A percentile compares a stretch with the other conserved stretches of the same genome.
These are phyloP conservation scores for Pestalotiopsis sp. DNA, from an alignment of 2,329 filamentous ascomycete species.

Conservation along the genomic window DNA sequence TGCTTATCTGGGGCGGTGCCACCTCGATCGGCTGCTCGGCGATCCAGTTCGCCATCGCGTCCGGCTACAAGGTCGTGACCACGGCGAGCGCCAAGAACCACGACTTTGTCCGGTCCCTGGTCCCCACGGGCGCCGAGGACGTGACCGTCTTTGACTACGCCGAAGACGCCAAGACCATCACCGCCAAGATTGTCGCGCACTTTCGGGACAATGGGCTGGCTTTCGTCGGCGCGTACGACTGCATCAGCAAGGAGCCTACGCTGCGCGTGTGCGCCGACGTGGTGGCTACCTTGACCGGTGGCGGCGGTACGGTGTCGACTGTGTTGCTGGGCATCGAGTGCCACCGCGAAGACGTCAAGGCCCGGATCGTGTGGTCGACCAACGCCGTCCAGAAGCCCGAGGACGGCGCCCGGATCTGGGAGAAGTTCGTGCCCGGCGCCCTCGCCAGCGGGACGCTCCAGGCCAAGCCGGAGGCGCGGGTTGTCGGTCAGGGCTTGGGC, in stretches of 20 bases:
- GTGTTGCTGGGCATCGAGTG: neutral
- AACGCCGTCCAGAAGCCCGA: constrained; percentile 2
- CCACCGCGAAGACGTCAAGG: neutral
- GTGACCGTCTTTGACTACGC: constrained; percentile 12
- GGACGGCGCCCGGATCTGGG: neutral
- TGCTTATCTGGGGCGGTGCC: constrained; percentile 14
- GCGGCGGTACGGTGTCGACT: neutral
- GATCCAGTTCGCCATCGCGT: constrained; percentile 10
- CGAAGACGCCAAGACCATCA: constrained; percentile 15
- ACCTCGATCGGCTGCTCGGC: constrained; percentile 12
- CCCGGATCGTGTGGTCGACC: constrained; percentile 5
- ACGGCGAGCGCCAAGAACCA: constrained; percentile 14
- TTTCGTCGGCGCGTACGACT: constrained; percentile 13
- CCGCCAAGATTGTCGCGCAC: constrained; percentile 8
- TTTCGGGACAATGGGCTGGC: neutral
- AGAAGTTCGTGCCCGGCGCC: constrained; percentile 2
- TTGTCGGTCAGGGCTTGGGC: neutral
- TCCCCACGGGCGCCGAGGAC: neutral
- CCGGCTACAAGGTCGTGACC: constrained; percentile 12
- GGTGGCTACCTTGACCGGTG: neutral
- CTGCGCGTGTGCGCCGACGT: constrained; percentile 9
- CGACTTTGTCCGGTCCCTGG: constrained; percentile 31
- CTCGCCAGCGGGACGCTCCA: constrained; percentile 1
- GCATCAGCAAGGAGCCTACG: constrained; percentile 2
- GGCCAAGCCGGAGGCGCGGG: constrained; percentile 5